Base-by-base conservation (phyloP, 2,329 filamentous ascomycete genomes). In the Daldinia sp. region DNA sequence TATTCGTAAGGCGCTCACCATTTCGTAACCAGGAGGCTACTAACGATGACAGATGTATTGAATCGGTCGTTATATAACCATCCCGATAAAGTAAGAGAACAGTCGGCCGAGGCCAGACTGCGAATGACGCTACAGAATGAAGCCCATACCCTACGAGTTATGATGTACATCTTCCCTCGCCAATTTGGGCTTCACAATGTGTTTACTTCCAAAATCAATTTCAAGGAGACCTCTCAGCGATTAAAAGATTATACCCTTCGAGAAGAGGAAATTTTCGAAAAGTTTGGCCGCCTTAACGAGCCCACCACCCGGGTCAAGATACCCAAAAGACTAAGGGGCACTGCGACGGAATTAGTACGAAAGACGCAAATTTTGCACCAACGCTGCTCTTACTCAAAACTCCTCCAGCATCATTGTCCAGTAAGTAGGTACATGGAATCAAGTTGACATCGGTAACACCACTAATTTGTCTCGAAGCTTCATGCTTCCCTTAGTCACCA, bases 161-260 rank as follows among this genome's bases (percentile, higher is more conserved):
- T 97, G 85, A 95, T 94, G 81, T 94, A 98, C 76, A 88, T 99
- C 1, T 99, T 99, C 70, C 95, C 95, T 29, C 85, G 90, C 9
- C 94, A 98, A 72, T 98, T 97, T 72, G 87, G 87, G 11, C 80
- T 99, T 3, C 93, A 96, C 73, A 99, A 98, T 76, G 93, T 90
- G n/a, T 97, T 98, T 74, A 93, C 88, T 0, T 91, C 88, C 4
- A 78, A 80, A 3, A 83, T 90, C 13, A 85, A 95, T 73, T 74
- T 73, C 19, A 83, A 78, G 49, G 85, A 91, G 71, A 94, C 90
- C 0, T 81, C 86, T 0, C 90, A 94, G 70, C 85, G 85, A 23
- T 89, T 94, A 72, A 91, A 92, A 72, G 93, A 97, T 75, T 96
- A 97, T 73, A 94, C 90, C 0, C 75, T 93, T 9, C 88, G 94